Evolutionary conservation across 257 asterid species (phyloP), one percentile per base, ranked within the genome.

Genomic region (Fraxinus americana): DNA sequence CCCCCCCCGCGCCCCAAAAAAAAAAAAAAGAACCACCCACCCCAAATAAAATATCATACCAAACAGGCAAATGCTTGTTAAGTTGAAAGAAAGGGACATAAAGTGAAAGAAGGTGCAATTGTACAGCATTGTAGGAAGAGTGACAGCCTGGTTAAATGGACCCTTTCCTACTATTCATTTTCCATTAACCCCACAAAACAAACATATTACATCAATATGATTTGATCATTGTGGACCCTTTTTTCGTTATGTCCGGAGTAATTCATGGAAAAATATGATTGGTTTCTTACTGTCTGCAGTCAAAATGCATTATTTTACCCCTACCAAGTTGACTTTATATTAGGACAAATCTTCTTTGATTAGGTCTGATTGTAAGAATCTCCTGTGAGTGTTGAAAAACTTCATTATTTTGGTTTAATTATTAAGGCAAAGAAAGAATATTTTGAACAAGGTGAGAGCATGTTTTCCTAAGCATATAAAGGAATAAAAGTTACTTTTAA

Each of bases 31-130:
- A 32, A 39, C 10, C 45, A 39, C 45, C 48, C 43, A 38, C 2
- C 72, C 70, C 71, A 73, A 82, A 78, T 78, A 71, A 81, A 85
- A 76, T 78, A 85, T 67, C 79, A 86, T 68, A 85, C 85, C 87
- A 81, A 88, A 84, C 86, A 71, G 83, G 79, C 81, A 74, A 82
- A 70, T 81, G 85, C 87, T 75, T 74, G 88, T 85, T 84, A 85
- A 80, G 83, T 84, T 82, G 91, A 79, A 83, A 90, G 92, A 88
- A 83, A 90, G 79, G 63, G 92, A 87, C 90, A 90, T 84, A 86
- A 88, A 86, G 89, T 83, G 83, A 81, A 74, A 81, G 84, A 52
- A 79, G 73, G 85, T 76, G 77, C 82, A 84, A 83, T 87, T 84
- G 67, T 67, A 87, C 75, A 77, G 77, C 65, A 76, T 29, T 76